A percentile compares a stretch with the other conserved stretches of the same genome.
Evolutionary conservation across 2,329 filamentous ascomycete genomes (phyloP).

Genomic region (Rhytidhysteron rufulum): DNA sequence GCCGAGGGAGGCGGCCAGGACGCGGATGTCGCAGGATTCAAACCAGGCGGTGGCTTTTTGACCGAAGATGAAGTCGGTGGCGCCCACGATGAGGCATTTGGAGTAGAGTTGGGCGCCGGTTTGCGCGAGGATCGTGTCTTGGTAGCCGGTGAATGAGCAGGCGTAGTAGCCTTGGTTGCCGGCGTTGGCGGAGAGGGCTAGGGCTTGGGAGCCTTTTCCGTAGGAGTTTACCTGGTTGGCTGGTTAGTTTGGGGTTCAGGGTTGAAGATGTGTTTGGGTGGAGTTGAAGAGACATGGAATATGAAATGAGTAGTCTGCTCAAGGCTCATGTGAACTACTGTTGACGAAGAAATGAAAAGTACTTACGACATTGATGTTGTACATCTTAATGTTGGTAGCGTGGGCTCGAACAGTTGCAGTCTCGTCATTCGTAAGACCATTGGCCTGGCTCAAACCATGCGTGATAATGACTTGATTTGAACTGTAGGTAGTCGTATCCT

Average conservation of each 20-base stretch:
- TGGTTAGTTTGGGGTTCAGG: not conserved
- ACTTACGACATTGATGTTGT: slow-evolving; percentile 55
- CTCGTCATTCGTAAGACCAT: slow-evolving; percentile 50
- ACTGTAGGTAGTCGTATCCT: slow-evolving; percentile 46
- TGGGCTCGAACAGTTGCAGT: slow-evolving; percentile 50
- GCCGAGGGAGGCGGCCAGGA: slow-evolving; percentile 39
- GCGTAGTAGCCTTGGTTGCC: slow-evolving; percentile 56
- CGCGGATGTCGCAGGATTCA: slow-evolving; percentile 47
- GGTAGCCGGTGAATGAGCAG: slow-evolving; percentile 52
- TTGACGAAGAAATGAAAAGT: not conserved
- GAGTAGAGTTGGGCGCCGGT: slow-evolving; percentile 55
- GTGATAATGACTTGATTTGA: slow-evolving; percentile 58
- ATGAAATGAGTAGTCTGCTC: slow-evolving; percentile 3
- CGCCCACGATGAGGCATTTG: slow-evolving; percentile 54
- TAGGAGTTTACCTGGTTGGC: slow-evolving; percentile 28
- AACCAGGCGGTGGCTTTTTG: slow-evolving; percentile 52
- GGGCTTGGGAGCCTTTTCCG: slow-evolving; percentile 48
- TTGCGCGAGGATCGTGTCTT: slow-evolving; percentile 46
- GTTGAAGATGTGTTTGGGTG: no score
- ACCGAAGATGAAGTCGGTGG: slow-evolving; percentile 60
- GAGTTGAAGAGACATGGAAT: no score
- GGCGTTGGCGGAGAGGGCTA: slow-evolving; percentile 52
- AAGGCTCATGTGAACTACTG: no score
- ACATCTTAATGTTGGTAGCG: slow-evolving; percentile 53
- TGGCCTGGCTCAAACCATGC: slow-evolving; percentile 44